Percentiles rank a stretch among this genome's conserved stretches.
These are phyloP conservation scores for Takakia lepidozioides DNA, from an alignment of 225 moss, liverwort and hornwort genomes.

Conservation along the genomic window DNA sequence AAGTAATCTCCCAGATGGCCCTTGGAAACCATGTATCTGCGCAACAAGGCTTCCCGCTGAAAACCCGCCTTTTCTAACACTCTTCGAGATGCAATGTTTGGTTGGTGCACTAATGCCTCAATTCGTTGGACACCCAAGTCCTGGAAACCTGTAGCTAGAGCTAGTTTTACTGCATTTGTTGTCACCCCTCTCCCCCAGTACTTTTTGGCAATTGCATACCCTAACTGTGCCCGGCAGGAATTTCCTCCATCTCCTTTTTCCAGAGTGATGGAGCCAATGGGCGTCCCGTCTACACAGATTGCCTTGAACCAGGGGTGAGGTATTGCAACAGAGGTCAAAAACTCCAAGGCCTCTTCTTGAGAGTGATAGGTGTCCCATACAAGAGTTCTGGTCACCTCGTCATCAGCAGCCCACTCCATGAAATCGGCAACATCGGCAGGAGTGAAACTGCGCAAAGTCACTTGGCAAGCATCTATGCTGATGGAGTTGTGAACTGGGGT, in stretches of 20 bases:
- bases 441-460: conserved; percentile 28
- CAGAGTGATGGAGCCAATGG: conserved; percentile 19
- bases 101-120: conserved; percentile 12
- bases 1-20: conserved; percentile 15
- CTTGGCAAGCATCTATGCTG: conserved; percentile 7
- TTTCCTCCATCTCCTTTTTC: background rate
- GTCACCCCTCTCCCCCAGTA: conserved; percentile 18
- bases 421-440: conserved; percentile 24
- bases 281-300: conserved; percentile 36
- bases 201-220: conserved; percentile 15
- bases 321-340: conserved; percentile 20
- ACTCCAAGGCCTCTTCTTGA: conserved; percentile 23
- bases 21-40: conserved; percentile 13
- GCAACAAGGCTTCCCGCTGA: conserved; percentile 8
- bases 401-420: conserved; percentile 37
- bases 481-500: too few species aligned
- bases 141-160: conserved; percentile 10
- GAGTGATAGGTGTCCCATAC: conserved; percentile 37
- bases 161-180: conserved; percentile 8
- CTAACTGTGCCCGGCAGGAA: conserved; percentile 5
- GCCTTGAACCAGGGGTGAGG: conserved; percentile 34
- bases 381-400: conserved; percentile 23
- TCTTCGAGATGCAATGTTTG: conserved; percentile 14
- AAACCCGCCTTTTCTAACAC: conserved; percentile 26
- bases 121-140: conserved; percentile 10